phyloP scores from a whole-genome alignment of 495 filamentous ascomycete species.

The Penicillium robsamsonii region DNA sequence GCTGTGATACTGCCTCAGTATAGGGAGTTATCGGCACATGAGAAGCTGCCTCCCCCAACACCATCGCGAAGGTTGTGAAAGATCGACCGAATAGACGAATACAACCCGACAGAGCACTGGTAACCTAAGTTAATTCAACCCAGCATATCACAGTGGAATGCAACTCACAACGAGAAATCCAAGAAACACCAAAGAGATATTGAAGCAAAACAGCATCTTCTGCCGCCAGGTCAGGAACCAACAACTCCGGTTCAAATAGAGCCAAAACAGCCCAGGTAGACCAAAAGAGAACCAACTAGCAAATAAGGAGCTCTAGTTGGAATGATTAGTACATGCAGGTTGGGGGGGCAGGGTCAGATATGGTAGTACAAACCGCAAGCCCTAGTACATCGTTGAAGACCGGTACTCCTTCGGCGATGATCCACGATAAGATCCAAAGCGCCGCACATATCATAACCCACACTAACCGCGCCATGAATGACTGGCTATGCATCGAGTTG shows the following conservation, averaged over 20 bases:
- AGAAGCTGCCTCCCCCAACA: constrained; percentile 26
- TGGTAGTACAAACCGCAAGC: constrained; percentile 28
- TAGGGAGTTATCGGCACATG: constrained; percentile 33
- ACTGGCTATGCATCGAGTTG: constrained; percentile 47
- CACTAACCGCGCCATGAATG: constrained; percentile 33
- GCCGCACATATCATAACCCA: constrained; percentile 54
- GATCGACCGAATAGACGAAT: constrained; percentile 34
- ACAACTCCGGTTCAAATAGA: constrained; percentile 29
- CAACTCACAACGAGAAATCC: constrained; percentile 32
- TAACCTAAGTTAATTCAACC: neutral
- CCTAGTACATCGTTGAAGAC: constrained; percentile 61
- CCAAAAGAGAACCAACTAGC: constrained; percentile 32
- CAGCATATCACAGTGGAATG: neutral
- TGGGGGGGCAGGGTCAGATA: neutral
- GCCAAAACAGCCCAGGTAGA: constrained; percentile 34
- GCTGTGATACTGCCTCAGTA: constrained; percentile 5
- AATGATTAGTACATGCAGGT: neutral
- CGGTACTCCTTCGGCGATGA: constrained; percentile 64
- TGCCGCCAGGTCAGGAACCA: constrained; percentile 22
- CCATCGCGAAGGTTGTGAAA: constrained; percentile 17
- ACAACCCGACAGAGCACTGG: constrained; percentile 31
- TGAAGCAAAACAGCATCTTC: constrained; percentile 27
- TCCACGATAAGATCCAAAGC: constrained; percentile 59
- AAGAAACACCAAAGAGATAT: constrained; percentile 22
- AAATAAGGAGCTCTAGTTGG: constrained; percentile 25